These are phyloP conservation scores for Naumovozyma dairenensis DNA, from an alignment of 805 yeast genomes.

Conservation along the genomic window DNA sequence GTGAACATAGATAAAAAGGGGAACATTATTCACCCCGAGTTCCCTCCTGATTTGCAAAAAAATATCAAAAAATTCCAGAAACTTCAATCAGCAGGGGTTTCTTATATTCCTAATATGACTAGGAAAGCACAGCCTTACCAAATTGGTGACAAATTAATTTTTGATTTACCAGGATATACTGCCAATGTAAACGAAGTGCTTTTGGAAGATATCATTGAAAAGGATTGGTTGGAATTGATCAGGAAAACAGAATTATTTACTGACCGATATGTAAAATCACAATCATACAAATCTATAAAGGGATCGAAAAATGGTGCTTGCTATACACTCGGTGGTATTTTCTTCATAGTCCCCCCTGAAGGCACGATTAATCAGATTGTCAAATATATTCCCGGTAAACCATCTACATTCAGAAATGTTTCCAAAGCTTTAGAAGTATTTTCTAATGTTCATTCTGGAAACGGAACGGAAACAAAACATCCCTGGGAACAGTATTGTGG, in stretches of 20 bases:
- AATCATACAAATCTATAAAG: conserved; percentile 29
- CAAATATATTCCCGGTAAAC: conserved; percentile 35
- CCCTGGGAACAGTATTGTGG: conserved; percentile 27
- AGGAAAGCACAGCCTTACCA: conserved; percentile 38
- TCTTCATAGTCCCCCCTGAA: conserved; percentile 47
- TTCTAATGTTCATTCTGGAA: conserved; percentile 9
- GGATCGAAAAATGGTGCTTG: conserved; percentile 33
- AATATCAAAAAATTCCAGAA: conserved; percentile 6
- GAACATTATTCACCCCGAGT: conserved; percentile 3
- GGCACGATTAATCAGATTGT: conserved; percentile 40
- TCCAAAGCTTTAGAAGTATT: conserved; percentile 29
- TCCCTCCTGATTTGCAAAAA: not conserved
- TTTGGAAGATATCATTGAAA: conserved; percentile 23
- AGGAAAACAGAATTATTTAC: conserved; percentile 28
- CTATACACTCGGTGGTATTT: conserved; percentile 50
- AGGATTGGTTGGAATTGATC: conserved; percentile 22
- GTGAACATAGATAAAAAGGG: conserved; percentile 6
- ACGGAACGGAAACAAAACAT: conserved; percentile 18
- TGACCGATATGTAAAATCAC: conserved; percentile 23
- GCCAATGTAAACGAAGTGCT: conserved; percentile 13
- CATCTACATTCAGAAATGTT: conserved; percentile 26
- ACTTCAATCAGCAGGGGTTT: conserved; percentile 28
- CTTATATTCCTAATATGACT: conserved; percentile 62
- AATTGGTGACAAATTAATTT: conserved; percentile 24
- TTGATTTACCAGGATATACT: conserved; percentile 35